Conservation (phyloP, 2,329 filamentous ascomycete species). For the Nigrospora osmanthi region DNA sequence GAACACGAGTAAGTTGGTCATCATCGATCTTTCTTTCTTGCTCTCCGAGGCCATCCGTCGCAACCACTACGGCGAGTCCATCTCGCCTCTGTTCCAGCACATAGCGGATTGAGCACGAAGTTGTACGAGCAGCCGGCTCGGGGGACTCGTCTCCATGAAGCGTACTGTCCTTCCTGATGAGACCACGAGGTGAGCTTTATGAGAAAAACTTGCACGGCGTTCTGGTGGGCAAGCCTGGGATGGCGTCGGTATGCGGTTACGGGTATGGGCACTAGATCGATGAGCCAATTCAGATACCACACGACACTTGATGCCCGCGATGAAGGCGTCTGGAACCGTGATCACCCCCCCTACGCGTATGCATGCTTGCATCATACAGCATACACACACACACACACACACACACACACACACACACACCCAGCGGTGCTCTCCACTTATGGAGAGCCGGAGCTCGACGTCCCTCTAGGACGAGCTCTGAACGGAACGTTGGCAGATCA, state of each 20-base stretch:
- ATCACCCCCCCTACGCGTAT: neutral
- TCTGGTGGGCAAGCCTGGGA: neutral
- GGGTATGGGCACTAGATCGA: slow-evolving; percentile 1
- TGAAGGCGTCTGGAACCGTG: neutral
- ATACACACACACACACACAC: too few species aligned
- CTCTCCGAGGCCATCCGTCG: slow-evolving; percentile 88
- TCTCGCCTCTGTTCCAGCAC: slow-evolving; percentile 62
- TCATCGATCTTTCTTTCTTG: slow-evolving; percentile 82
- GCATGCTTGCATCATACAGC: neutral
- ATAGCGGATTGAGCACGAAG: slow-evolving; percentile 40
- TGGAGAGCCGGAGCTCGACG: slow-evolving; percentile 65
- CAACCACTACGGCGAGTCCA: slow-evolving; percentile 92
- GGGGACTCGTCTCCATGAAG: too few species aligned
- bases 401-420: too few species aligned
- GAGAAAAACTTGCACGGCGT: slow-evolving; percentile 4
- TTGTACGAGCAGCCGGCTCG: too few species aligned
- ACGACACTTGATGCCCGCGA: slow-evolving; percentile 1
- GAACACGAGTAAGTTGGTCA: slow-evolving; percentile 72
- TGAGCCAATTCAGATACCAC: slow-evolving; percentile 6
- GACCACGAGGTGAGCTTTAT: neutral
- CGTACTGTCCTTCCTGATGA: too few species aligned
- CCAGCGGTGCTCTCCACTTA: slow-evolving; percentile 67
- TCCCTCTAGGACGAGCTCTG: slow-evolving; percentile 61
- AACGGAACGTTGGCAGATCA: slow-evolving; percentile 78
- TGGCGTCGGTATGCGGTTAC: neutral